Conservation (phyloP, 2,329 filamentous ascomycete species). For the Fusarium bulbicola region DNA sequence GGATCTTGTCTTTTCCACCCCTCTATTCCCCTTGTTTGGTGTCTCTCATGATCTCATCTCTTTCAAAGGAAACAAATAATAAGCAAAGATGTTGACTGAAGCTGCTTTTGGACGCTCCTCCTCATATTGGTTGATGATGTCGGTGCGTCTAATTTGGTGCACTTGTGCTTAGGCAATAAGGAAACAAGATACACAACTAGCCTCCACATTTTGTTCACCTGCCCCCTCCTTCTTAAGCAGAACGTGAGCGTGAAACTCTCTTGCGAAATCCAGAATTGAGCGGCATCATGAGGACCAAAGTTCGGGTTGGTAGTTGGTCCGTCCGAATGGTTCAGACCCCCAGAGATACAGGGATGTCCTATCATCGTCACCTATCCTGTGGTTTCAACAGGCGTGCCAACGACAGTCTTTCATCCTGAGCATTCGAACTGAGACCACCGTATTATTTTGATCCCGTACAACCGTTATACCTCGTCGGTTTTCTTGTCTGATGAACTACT, state of each 20-base stretch:
- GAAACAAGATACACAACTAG: background rate
- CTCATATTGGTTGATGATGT: background rate
- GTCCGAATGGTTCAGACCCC: background rate
- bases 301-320: background rate
- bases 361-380: slow-evolving; percentile 12
- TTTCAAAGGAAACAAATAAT: background rate
- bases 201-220: background rate
- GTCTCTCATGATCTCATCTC: background rate
- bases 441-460: background rate
- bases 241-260: slow-evolving; percentile 10
- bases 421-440: background rate
- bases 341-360: background rate
- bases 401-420: background rate
- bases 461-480: background rate
- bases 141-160: too few relatives aligned
- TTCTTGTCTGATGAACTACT: background rate
- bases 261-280: slow-evolving; percentile 6
- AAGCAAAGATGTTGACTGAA: background rate
- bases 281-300: slow-evolving; percentile 1
- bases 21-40: background rate
- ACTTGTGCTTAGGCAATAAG: background rate
- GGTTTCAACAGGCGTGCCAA: background rate
- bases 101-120: background rate
- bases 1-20: background rate
- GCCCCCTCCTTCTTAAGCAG: background rate